Base-by-base conservation (phyloP, 306 rosid genomes). In the Notholithocarpus densiflorus region DNA sequence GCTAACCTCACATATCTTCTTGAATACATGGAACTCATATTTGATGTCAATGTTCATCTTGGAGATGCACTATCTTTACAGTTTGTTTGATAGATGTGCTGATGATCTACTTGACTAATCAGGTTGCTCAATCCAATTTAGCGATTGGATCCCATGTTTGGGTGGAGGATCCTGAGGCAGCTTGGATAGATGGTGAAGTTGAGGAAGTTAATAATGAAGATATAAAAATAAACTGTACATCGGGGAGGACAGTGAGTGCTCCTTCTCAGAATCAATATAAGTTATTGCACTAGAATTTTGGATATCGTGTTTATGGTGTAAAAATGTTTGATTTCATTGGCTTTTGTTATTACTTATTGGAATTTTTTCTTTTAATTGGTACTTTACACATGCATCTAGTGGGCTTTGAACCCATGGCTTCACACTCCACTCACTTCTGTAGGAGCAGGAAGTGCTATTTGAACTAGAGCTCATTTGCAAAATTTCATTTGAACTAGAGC, bases 141-240 rank as follows among this genome's bases (percentile, higher is more conserved):
- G 82, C 55, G 10, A 87, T 90, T 77, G 98, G 98, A 72, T 85
- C 97, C 70, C 87, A 75, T 62, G 82, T 92, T 77, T 95, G 93
- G 95, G 77, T 90, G 45, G 94, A 91, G 89, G 96, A 95, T 84
- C 84, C 88, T 55, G 94, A 89, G 73, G 52, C 56, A 82, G 88
- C 99, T 43, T 95, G 99, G 98, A 14, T 89, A 73, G 98, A 90
- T 74, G 99, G 92, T 71, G 96, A 95, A 86, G 83, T 95, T 14
- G 72, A 84, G 20, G 91, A 88, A 83, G 80, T 83, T 81, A 74
- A 85, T 19, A 86, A 73, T 19, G 78, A 82, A 21, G 88, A 88
- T 65, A 71, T 95, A 83, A 85, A 79, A 19, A 54, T 91, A 68
- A 82, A 71, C 20, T 72, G 71, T 76, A 84, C 86, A 60, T 80